Evolutionary conservation across 2,329 filamentous ascomycete species (phyloP), one percentile per base, ranked within the genome.

Genomic region (Sarocladiaceae sp.): DNA sequence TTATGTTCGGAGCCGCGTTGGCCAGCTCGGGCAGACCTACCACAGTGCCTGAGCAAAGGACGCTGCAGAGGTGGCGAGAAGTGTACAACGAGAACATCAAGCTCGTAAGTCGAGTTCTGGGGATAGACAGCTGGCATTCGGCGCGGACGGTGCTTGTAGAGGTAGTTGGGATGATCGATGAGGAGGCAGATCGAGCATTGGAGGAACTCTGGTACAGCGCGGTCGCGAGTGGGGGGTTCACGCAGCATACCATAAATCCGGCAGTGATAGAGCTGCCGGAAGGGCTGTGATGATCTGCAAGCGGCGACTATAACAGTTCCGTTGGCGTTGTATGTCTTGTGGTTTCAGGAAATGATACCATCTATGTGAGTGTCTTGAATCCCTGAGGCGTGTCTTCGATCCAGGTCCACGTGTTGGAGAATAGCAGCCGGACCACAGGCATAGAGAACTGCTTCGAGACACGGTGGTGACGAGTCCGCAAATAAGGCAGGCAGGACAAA

Each of bases 1-100:
- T 68, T 34, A 61, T 70, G 55, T 69, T 71, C 46, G 67, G 67
- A 33, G 67, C 67, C 9, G 67, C 66, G 27, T 62, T 64, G 34
- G 65, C 65, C 33, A 58, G 56, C 42, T 56, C 64, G n/a, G 65
- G 62, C 12, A 59, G 59, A 44, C 55, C 62, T 18, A 56, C 55
- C 35, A 66, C 62, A 32, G 49, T 53, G 3, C 51, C 58, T 12
- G 66, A 69, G 45, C 56, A 56, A 45, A 57, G 55, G 46, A 66
- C 69, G 47, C 58, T 69, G 48, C 58, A 58, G 29, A 59, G 57
- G 50, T 61, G 64, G 55, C 58, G 55, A 47, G 59, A 59, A 31
- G 51, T 62, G 31, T 70, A 69, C 48, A 56, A 65, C 35, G 60
- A 61, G 21, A 70, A 70, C 52, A 65, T 70, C 50, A 58, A 54